Conservation (phyloP, 192 early-diverging fungal species). For the Coemansia sp. region DNA sequence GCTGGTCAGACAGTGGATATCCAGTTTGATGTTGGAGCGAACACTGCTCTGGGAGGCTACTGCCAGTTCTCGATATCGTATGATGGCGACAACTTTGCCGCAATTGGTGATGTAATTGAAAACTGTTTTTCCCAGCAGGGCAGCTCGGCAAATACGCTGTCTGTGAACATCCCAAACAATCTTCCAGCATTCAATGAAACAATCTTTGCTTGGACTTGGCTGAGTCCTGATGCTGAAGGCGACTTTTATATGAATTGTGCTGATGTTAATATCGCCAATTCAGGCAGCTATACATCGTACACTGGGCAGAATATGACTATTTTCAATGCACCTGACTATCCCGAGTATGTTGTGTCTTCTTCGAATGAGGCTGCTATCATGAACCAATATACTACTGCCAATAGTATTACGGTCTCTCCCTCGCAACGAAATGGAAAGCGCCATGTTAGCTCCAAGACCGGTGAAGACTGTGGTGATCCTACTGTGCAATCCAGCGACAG, state of each 20-base stretch:
- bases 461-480: slow-evolving; percentile 5
- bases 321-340: slow-evolving; percentile 14
- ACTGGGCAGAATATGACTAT: slow-evolving; percentile 13
- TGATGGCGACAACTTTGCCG: slow-evolving; percentile 61
- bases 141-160: neutral
- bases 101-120: slow-evolving; percentile 42
- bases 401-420: neutral
- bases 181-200: slow-evolving; percentile 54
- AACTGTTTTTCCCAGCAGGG: slow-evolving; percentile 31
- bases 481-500: too few species aligned
- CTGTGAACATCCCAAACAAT: slow-evolving; percentile 15
- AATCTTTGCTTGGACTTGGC: slow-evolving; percentile 65
- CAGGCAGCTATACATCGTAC: slow-evolving; percentile 8
- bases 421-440: slow-evolving; percentile 20
- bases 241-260: slow-evolving; percentile 60
- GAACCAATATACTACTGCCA: neutral
- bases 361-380: neutral
- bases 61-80: slow-evolving; percentile 68
- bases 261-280: slow-evolving; percentile 12
- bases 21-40: slow-evolving; percentile 39
- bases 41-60: slow-evolving; percentile 62
- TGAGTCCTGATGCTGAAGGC: slow-evolving; percentile 57
- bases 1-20: slow-evolving; percentile 43
- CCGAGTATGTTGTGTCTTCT: neutral
- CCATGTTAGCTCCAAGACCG: slow-evolving; percentile 3